Base-by-base conservation (phyloP, 2,329 filamentous ascomycete species). In the Aspergillus pseudotamarii region DNA sequence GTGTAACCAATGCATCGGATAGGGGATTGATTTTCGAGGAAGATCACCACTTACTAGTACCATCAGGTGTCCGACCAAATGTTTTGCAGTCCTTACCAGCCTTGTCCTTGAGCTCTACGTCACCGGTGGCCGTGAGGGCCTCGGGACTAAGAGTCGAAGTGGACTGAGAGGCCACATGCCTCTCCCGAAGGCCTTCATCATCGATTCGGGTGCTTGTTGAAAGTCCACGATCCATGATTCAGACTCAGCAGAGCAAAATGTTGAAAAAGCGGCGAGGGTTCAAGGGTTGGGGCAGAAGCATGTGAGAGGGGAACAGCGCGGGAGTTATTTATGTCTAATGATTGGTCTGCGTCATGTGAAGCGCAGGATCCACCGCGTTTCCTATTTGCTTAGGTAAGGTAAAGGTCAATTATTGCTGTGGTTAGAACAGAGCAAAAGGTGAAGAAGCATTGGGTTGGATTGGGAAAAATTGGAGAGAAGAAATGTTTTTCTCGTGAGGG, bases 41-140 rank as follows among this genome's bases (percentile, higher is more conserved):
- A 60, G 34, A n/a, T 57, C 63, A 60, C 6, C 19, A 84, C 91
- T 79, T 86, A 97, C 94, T 89, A 80, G 88, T 96, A 73, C 94
- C 94, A 80, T 94, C 91, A 34, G 92, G 92, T 16, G 94, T 97
- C 68, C 94, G 89, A 61, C 94, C 94, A 83, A 91, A 97, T 0
- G 93, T 97, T 83, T 92, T 94, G 76, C 88, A 89, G 65, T 85
- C 80, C 65, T 85, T 84, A 50, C 83, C 81, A 66, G 80, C 72
- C 66, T 83, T 82, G 68, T 80, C 76, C 60, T 78, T 79, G 59
- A 82, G 79, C 70, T 84, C 82, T 63, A 68, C 55, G 60, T 75
- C 73, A 53, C 69, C 75, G 16, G 70, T 66, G 60, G 71, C 69
- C 54, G 68, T 68, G 19, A 78, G 69, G 64, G 83, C 80, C 67